phyloP scores from a whole-genome alignment of 805 yeast genomes.

The Cephaloascus fragrans region DNA sequence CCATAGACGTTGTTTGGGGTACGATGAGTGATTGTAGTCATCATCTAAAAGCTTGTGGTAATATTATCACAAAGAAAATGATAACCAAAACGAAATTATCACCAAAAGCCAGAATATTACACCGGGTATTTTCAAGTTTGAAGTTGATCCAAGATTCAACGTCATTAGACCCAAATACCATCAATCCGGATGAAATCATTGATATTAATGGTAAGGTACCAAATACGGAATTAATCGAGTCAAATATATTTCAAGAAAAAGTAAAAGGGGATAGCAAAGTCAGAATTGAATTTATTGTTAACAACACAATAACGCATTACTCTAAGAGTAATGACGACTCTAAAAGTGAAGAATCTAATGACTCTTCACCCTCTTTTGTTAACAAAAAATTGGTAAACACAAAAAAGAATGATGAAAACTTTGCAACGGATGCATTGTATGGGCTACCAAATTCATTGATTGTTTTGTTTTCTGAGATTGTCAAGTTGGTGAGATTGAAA shows the following conservation, averaged over 20 bases:
- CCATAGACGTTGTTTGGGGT: slow-evolving; percentile 86
- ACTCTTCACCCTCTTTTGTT: slow-evolving; percentile 27
- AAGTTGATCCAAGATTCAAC: slow-evolving; percentile 75
- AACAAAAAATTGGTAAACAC: slow-evolving; percentile 32
- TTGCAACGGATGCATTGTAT: slow-evolving; percentile 72
- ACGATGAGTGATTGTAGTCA: slow-evolving; percentile 78
- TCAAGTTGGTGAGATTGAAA: slow-evolving; percentile 53
- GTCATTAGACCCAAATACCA: slow-evolving; percentile 25
- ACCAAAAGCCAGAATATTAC: slow-evolving; percentile 67
- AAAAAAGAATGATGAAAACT: slow-evolving; percentile 43
- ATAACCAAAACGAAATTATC: slow-evolving; percentile 52
- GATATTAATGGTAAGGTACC: slow-evolving; percentile 24
- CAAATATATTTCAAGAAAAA: background rate
- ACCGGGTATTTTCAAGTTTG: slow-evolving; percentile 67
- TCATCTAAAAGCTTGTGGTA: slow-evolving; percentile 69
- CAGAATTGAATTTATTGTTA: slow-evolving; percentile 16
- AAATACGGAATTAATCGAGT: background rate
- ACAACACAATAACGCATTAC: slow-evolving; percentile 4
- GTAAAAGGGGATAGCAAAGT: slow-evolving; percentile 7
- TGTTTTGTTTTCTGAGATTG: slow-evolving; percentile 62
- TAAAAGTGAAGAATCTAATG: slow-evolving; percentile 4
- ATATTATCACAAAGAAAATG: slow-evolving; percentile 63
- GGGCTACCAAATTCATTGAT: slow-evolving; percentile 80
- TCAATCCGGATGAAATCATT: slow-evolving; percentile 21
- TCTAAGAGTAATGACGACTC: background rate